Base-by-base conservation (phyloP, 2,329 filamentous ascomycete species). In the Macroventuria anomochaeta region DNA sequence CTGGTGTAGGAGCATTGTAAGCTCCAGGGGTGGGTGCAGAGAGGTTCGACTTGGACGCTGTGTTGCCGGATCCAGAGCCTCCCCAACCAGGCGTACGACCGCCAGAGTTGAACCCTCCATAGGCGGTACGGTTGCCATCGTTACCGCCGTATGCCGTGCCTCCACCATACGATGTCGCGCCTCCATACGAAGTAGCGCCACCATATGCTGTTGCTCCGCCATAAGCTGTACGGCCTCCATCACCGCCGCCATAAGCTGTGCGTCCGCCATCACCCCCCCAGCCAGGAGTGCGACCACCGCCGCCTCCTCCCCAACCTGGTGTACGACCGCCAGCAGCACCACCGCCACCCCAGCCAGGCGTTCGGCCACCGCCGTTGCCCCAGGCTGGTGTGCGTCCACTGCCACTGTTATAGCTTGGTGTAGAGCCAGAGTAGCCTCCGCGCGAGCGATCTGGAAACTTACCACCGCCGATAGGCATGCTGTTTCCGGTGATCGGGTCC, bases 401-500 rank as follows among this genome's bases (percentile, higher is more conserved):
- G 68, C 69, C 66, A 25, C 58, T 71, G 69, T 73, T 66, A 67
- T 78, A 72, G 71, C 72, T 62, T 23, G 68, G 65, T 13, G 67
- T 66, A 21, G 59, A 59, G 29, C 71, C 69, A 18, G 64, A 47
- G 58, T 78, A 81, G 13, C 68, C 68, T 40, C 74, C 76, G 51
- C 71, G 70, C 7, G 70, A 66, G 37, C 71, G 68, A 56, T 71
- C 70, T 7, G 70, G 65, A 53, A 74, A 74, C 40, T 64, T 73
- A 44, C 67, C 65, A 21, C 65, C 65, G 39, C 81, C 80, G 52
- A 90, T 85, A 61, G 93, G 88, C 57, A 96, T 88, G n/a, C 83
- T 84, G 50, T 87, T 85, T 38, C 92, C 93, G 3, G 89, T 93
- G 49, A 88, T 76, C 58, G 83, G 80, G 58, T 99, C 93, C 74